Evolutionary conservation across 495 filamentous ascomycete species (phyloP), one percentile per base, ranked within the genome.

Genomic region (Xanthoparmelia taractica): DNA sequence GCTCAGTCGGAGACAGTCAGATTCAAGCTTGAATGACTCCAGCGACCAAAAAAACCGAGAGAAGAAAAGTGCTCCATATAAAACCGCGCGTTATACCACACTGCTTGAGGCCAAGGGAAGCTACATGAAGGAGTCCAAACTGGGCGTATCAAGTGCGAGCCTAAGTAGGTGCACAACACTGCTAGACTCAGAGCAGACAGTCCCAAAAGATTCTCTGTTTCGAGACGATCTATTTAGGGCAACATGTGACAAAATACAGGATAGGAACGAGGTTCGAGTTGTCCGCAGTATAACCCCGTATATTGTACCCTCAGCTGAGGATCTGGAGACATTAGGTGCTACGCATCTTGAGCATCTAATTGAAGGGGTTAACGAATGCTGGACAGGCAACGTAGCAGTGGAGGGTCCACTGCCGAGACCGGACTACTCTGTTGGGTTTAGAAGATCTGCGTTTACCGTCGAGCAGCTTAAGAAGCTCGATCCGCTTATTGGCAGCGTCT

Each of bases 321-420:
- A 6, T 34, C 67, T 77, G n/a, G 61, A 59, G 0, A 68, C 29
- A 27, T 64, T 43, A 61, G 63, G 73, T 12, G 63, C 66, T 36
- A 68, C 29, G 31, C 27, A 69, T 68, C 72, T 76, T 25, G 57
- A 73, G 10, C 15, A 27, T 59, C 64, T 80, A 8, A 68, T 67
- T 18, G 76, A 81, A 64, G 76, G 72, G 61, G 69, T 76, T 43
- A 77, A 80, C 65, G 73, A 78, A 70, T 69, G 66, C 48, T 82
- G 74, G 76, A 71, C 68, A 58, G 75, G 68, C 54, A 71, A 67
- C 11, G 67, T 75, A 50, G 66, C 73, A 8, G 50, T 79, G 0
- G 62, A 71, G 20, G 67, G 65, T 25, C 61, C 73, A 54, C 69
- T 70, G 48, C 75, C 75, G 52, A 73, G 81, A 65, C 77, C 76